Percentiles rank a stretch among this genome's conserved stretches.
phyloP scores from a whole-genome alignment of 129 eudicot genomes.

The carrot (Daucus carota) region DH1_v3.0 NC_030383.2:54409001-54409500 shows the following conservation, averaged over 20 bases:
- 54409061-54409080: background rate
- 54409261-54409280: too few species aligned
- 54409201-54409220: background rate
- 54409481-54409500: too few species aligned
- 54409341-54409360: too few species aligned
- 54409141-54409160: background rate
- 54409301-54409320: too few species aligned
- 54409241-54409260: too few species aligned
- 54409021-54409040: background rate
- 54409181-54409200: background rate
- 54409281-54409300: too few species aligned
- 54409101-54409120: background rate
- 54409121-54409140: background rate
- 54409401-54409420: too few species aligned
- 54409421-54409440: too few species aligned
- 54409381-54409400: too few species aligned
- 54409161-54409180: background rate
- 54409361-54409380: too few species aligned
- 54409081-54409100: background rate
- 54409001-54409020: background rate
- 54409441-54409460: too few species aligned
- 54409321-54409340: background rate
- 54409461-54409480: too few species aligned
- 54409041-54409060: background rate
- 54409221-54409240: background rate